These are phyloP conservation scores for Metschnikowia matae DNA, from an alignment of 805 yeast species.

Conservation along the genomic window DNA sequence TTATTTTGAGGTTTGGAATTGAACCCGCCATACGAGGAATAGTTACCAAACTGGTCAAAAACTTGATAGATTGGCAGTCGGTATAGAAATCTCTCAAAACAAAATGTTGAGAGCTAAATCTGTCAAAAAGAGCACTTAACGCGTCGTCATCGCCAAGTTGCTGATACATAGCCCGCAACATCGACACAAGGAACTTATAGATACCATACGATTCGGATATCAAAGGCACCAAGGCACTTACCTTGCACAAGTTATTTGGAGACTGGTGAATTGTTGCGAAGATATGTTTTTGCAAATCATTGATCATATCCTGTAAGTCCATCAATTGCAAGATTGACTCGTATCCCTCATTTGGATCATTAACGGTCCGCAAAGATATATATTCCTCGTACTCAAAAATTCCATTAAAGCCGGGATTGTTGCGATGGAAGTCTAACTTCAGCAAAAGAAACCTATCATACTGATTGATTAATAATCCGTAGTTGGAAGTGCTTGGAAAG, in stretches of 20 bases:
- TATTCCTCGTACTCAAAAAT: conserved; percentile 96
- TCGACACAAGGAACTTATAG: conserved; percentile 80
- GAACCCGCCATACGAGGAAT: conserved; percentile 62
- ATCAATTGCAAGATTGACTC: conserved; percentile 82
- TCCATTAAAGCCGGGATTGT: conserved; percentile 88
- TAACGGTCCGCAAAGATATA: conserved; percentile 76
- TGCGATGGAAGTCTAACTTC: conserved; percentile 78
- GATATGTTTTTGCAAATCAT: conserved; percentile 69
- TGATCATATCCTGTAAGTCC: conserved; percentile 80
- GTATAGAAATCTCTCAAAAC: conserved; percentile 77
- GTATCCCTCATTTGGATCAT: conserved; percentile 94
- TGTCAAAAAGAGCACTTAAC: conserved; percentile 64
- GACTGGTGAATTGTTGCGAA: conserved; percentile 67
- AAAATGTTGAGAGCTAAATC: conserved; percentile 71
- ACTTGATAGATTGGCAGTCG: conserved; percentile 82
- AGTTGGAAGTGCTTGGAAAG: conserved; percentile 45
- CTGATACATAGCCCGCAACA: conserved; percentile 84
- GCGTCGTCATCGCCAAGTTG: conserved; percentile 73
- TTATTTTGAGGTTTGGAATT: conserved; percentile 54
- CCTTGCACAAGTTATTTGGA: conserved; percentile 66
- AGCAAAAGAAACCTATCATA: conserved; percentile 66
- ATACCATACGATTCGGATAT: conserved; percentile 91
- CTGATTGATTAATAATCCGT: conserved; percentile 70
- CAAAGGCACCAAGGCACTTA: conserved; percentile 83
- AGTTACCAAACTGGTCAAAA: conserved; percentile 73